These are phyloP conservation scores for Boletellus deceptivus DNA, from an alignment of 1,284 basidiomycete species.

Conservation along the genomic window DNA sequence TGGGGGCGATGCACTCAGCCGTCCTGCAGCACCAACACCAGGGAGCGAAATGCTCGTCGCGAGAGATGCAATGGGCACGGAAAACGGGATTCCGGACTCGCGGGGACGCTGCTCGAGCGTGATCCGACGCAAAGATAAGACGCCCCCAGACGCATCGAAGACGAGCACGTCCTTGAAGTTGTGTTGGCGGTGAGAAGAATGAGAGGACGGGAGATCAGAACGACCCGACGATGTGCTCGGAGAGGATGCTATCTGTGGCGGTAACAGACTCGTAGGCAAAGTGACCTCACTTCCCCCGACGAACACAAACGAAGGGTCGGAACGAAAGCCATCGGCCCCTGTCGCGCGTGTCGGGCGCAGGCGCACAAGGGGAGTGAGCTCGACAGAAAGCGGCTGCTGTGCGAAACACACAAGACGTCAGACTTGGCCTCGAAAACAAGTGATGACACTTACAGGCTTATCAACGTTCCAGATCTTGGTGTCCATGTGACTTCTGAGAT, in stretches of 20 bases:
- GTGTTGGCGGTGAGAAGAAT: slow-evolving; percentile 34
- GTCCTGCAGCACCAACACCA: slow-evolving; percentile 38
- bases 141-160: slow-evolving; percentile 60
- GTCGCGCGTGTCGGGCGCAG: slow-evolving; percentile 43
- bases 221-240: slow-evolving; percentile 33
- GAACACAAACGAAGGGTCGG: slow-evolving; percentile 57
- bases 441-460: slow-evolving; percentile 43
- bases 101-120: slow-evolving; percentile 40
- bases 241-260: slow-evolving; percentile 32
- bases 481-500: slow-evolving; percentile 60
- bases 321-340: slow-evolving; percentile 32
- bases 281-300: slow-evolving; percentile 38
- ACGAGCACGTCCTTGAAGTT: slow-evolving; percentile 64
- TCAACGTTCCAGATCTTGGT: slow-evolving; percentile 55
- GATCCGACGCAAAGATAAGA: slow-evolving; percentile 55
- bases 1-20: slow-evolving; percentile 27
- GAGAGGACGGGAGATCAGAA: slow-evolving; percentile 38
- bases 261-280: slow-evolving; percentile 42
- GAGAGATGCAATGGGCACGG: slow-evolving; percentile 36
- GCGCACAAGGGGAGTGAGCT: slow-evolving; percentile 57
- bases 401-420: slow-evolving; percentile 6
- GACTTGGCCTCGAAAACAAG: background rate
- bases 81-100: slow-evolving; percentile 31
- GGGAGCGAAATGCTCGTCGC: slow-evolving; percentile 47
- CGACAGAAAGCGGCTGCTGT: slow-evolving; percentile 52